A percentile compares a stretch with the other conserved stretches of the same genome.
phyloP scores from a whole-genome alignment of 176 grass and related monocot genomes.

The Avena eriantha region DNA sequence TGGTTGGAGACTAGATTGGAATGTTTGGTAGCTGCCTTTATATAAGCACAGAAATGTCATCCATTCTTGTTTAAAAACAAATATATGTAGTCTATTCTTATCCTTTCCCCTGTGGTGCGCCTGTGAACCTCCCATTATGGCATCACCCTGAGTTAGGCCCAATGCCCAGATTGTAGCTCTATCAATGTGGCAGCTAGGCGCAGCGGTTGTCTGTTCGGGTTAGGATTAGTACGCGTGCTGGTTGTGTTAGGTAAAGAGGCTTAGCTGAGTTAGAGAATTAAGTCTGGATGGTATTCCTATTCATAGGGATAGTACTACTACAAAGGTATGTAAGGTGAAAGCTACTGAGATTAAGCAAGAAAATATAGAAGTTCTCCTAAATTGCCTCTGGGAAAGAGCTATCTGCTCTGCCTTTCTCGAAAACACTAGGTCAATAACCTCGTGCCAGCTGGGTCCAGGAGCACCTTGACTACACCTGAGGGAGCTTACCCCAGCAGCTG shows the following conservation, averaged over 20 bases:
- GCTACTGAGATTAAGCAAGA: not conserved
- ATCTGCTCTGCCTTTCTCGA: not conserved
- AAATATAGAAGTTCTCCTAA: not conserved
- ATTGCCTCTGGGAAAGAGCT: not conserved
- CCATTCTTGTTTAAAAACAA: constrained; percentile 1
- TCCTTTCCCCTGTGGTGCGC: not conserved
- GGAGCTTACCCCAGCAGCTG: not conserved
- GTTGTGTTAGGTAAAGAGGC: not conserved
- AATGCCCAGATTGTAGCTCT: not conserved
- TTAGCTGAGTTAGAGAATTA: not conserved
- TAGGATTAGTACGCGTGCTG: not conserved
- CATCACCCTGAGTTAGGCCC: not conserved
- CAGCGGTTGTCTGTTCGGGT: not conserved
- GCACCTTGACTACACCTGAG: not conserved
- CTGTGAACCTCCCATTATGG: not conserved
- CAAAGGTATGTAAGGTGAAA: not conserved
- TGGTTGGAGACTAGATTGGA: not conserved
- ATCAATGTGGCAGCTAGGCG: not conserved
- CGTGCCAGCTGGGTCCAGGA: not conserved
- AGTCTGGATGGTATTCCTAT: not conserved
- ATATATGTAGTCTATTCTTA: not conserved
- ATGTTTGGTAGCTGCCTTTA: not conserved
- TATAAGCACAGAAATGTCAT: not conserved
- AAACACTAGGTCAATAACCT: not conserved
- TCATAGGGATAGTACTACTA: not conserved